Base-by-base conservation (phyloP, 2,329 filamentous ascomycete genomes). In the Fusarium robinianum region DNA sequence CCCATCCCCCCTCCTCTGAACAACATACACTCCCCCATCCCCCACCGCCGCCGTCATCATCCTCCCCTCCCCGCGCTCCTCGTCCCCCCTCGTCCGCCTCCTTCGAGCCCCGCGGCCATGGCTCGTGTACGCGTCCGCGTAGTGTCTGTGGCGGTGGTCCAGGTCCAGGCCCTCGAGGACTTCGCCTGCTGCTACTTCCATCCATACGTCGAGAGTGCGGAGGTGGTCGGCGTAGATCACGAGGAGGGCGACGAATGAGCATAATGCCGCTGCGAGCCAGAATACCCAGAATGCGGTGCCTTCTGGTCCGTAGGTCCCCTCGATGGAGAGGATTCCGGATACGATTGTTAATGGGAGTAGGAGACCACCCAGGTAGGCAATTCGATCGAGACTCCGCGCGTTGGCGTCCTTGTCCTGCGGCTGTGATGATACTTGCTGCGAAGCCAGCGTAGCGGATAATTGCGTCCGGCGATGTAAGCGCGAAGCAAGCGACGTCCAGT, bases 201-300 rank as follows among this genome's bases (percentile, higher is more conserved):
- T 67, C 70, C 73, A 76, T 7, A 77, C 73, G 52, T 75, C 68
- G 23, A 66, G 60, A 29, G 63, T 70, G 27, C 75, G 69, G 30
- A 78, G 66, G 27, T 70, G 70, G 47, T 78, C 75, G 7, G 74
- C 68, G 53, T 78, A 75, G 41, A 78, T 76, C 41, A 77, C 51
- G 4, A 71, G 47, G 2, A 78, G 39, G 0, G 70, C 68, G 2
- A 72, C 7, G 10, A 70, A 41, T 3, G 67, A 64, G 1, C 72
- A 64, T 4, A 74, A 66, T 0, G 71, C 55, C 3, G 70, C 66
- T 3, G 67, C 64, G 2, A 69, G 68, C 76, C 76, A 78, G 46
- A 77, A 78, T 0, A 78, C 67, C 67, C 67, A 78, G 59, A 78
- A 78, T 12, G 60, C 58, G 11, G 49, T 21, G 1, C 66, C 66